These are phyloP conservation scores for Pachyrhizus erosus DNA, from an alignment of 306 rosid genomes.

Conservation along the genomic window DNA sequence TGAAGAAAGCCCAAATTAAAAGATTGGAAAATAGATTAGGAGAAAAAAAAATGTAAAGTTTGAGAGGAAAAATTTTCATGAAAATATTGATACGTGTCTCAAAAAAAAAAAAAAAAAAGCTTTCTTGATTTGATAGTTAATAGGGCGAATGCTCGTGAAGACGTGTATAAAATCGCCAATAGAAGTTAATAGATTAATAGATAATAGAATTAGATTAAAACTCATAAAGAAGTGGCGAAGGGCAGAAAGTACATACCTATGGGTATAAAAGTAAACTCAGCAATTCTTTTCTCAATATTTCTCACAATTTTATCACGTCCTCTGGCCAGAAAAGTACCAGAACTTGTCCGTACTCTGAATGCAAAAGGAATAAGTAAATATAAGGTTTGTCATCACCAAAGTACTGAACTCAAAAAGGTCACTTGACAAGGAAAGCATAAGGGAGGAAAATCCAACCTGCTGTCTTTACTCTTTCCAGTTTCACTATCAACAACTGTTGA, in stretches of 20 bases:
- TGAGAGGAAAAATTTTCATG: no score
- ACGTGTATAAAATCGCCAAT: no score
- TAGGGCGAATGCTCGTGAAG: no score
- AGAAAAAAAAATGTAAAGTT: no score
- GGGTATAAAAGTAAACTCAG: constrained; percentile 87
- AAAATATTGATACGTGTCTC: no score
- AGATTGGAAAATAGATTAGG: no score
- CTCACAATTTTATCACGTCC: constrained; percentile 80
- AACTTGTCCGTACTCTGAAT: constrained; percentile 86
- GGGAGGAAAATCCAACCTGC: constrained; percentile 66
- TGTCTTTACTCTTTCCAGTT: constrained; percentile 84
- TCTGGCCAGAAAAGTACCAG: constrained; percentile 80
- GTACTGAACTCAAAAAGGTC: constrained; percentile 20
- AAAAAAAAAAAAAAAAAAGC: no score
- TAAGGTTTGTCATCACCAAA: constrained; percentile 1
- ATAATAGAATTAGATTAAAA: no score
- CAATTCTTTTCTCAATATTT: constrained; percentile 81
- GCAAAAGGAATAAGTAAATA: background rate
- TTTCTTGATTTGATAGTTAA: no score
- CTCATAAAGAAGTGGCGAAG: constrained; percentile 14
- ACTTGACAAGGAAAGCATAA: constrained; percentile 1
- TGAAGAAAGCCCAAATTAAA: no score
- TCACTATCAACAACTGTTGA: constrained; percentile 80
- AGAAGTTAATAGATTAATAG: no score
- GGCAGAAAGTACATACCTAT: constrained; percentile 59